Conservation (phyloP, 2,329 filamentous ascomycete genomes). For the Penicillium thymicola region DNA sequence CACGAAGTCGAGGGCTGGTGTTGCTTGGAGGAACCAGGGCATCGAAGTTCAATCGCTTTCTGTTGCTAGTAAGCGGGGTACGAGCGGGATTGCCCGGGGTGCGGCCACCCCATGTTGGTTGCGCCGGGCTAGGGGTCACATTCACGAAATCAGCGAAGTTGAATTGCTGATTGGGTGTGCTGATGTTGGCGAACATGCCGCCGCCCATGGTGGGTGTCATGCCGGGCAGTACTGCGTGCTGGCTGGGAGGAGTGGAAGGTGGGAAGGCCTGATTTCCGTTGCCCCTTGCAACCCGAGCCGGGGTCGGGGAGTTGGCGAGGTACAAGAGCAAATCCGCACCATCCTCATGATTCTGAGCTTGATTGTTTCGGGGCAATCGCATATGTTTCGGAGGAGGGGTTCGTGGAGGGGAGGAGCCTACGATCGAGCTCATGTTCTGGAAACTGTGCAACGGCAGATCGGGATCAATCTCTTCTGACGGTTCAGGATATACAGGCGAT, state of each 20-base stretch:
- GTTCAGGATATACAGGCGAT: slow-evolving; percentile 42
- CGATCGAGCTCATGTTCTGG: slow-evolving; percentile 47
- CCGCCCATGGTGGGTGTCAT: slow-evolving; percentile 57
- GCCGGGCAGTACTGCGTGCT: slow-evolving; percentile 51
- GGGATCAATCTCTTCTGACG: slow-evolving; percentile 72
- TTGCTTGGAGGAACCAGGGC: slow-evolving; percentile 58
- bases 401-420: slow-evolving; percentile 76
- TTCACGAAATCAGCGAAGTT: slow-evolving; percentile 98
- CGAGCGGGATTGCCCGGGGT: slow-evolving; percentile 56
- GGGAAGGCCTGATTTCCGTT: slow-evolving; percentile 51
- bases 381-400: slow-evolving; percentile 67
- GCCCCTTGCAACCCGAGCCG: slow-evolving; percentile 59
- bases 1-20: slow-evolving; percentile 41
- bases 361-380: slow-evolving; percentile 51
- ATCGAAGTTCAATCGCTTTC: slow-evolving; percentile 79
- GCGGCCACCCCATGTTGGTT: slow-evolving; percentile 68
- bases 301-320: slow-evolving; percentile 86
- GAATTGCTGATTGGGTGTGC: slow-evolving; percentile 79
- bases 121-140: slow-evolving; percentile 91
- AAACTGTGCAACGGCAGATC: slow-evolving; percentile 61
- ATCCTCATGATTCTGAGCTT: slow-evolving; percentile 64
- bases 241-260: slow-evolving; percentile 72
- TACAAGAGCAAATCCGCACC: slow-evolving; percentile 79
- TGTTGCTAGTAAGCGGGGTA: slow-evolving; percentile 68
- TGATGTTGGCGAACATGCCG: slow-evolving; percentile 70